These are phyloP conservation scores for Smittium culicis DNA, from an alignment of 371 early-diverging fungal genomes.

Conservation along the genomic window DNA sequence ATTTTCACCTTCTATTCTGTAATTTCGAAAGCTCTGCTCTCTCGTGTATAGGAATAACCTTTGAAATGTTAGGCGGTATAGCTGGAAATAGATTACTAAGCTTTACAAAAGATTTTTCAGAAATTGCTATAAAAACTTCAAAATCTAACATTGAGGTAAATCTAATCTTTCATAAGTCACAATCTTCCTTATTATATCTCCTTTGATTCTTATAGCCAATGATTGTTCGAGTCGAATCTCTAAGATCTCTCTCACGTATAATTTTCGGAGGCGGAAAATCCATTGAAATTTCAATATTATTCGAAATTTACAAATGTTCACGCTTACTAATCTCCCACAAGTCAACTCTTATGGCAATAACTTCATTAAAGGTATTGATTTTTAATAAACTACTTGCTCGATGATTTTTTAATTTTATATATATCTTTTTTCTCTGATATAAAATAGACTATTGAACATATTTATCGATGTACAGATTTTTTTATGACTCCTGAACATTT, in stretches of 20 bases:
- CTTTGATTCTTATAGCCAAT: conserved; percentile 30
- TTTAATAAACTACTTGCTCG: too few species aligned
- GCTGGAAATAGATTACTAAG: conserved; percentile 31
- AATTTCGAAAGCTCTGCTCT: conserved; percentile 55
- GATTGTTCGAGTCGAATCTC: conserved; percentile 50
- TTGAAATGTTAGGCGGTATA: conserved; percentile 50
- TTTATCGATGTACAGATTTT: not conserved
- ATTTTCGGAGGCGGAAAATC: conserved; percentile 69
- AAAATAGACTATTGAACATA: not conserved
- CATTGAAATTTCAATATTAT: conserved; percentile 48
- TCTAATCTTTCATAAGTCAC: not conserved
- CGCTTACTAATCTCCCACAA: conserved; percentile 57
- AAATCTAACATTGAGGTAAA: conserved; percentile 22
- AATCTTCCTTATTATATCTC: not conserved
- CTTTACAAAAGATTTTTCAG: conserved; percentile 57
- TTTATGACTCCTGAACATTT: not conserved
- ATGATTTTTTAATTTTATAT: too few species aligned
- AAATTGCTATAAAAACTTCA: conserved; percentile 43
- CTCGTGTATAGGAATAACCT: conserved; percentile 47
- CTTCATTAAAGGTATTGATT: conserved; percentile 19
- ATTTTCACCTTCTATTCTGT: not conserved
- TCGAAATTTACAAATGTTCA: conserved; percentile 59
- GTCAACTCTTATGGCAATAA: conserved; percentile 51
- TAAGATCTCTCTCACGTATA: conserved; percentile 46
- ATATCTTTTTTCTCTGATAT: too few species aligned